Percentiles rank a stretch among this genome's conserved stretches.
Evolutionary conservation across 2,329 filamentous ascomycete species (phyloP).

Genomic region (Hymenoscyphus occultus): DNA sequence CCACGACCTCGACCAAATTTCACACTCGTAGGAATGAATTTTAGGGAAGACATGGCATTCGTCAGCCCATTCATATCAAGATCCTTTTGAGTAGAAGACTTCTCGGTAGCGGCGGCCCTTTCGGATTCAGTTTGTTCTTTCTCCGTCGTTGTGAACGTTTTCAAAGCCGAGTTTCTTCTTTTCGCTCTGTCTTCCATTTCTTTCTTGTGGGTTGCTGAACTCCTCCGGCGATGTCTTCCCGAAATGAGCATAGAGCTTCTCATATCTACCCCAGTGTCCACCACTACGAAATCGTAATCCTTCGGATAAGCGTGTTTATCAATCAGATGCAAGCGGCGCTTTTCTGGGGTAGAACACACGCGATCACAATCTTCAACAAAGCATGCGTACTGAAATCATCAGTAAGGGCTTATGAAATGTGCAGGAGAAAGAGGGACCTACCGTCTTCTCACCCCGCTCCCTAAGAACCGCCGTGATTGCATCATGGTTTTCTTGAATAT

Average conservation of each 20-base stretch:
- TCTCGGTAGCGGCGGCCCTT: conserved; percentile 22
- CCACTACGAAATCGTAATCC: conserved; percentile 83
- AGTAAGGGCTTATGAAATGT: conserved; percentile 2
- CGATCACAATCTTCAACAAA: conserved; percentile 87
- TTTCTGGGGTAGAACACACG: conserved; percentile 78
- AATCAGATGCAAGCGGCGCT: conserved; percentile 82
- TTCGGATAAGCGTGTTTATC: conserved; percentile 92
- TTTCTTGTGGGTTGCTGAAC: conserved; percentile 41
- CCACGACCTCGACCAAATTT: conserved; percentile 52
- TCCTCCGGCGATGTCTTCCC: conserved; percentile 47
- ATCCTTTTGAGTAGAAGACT: conserved; percentile 24
- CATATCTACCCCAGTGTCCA: conserved; percentile 86
- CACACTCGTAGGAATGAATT: conserved; percentile 66
- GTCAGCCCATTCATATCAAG: conserved; percentile 57
- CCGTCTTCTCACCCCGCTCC: conserved; percentile 82
- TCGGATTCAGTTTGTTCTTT: conserved; percentile 13
- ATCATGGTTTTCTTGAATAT: conserved; percentile 91
- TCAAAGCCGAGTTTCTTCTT: conserved; percentile 23
- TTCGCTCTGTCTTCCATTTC: conserved; percentile 27
- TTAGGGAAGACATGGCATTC: conserved; percentile 67
- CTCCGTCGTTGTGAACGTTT: conserved; percentile 7
- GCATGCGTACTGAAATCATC: conserved; percentile 67
- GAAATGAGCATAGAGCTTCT: conserved; percentile 73
- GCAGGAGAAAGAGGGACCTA: conserved; percentile 43
- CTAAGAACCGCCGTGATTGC: conserved; percentile 68